Percentiles rank a stretch among this genome's conserved stretches.
phyloP scores from a whole-genome alignment of 169 alveolate genomes.

The Blepharisma undulans region DNA sequence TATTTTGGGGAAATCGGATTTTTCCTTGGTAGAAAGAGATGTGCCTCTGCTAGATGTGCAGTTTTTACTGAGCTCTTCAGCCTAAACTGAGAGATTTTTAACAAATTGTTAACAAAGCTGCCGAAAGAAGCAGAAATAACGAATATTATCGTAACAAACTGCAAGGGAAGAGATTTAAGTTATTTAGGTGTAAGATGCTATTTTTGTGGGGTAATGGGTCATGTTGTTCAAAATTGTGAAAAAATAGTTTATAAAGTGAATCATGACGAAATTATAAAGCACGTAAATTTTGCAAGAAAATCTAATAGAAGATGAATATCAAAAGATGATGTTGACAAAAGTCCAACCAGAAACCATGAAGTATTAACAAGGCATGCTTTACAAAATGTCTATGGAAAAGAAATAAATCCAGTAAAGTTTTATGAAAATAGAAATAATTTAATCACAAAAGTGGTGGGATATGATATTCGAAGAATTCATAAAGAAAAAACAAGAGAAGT shows the following conservation, averaged over 20 bases:
- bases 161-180: neutral
- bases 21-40: constrained; percentile 33
- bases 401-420: neutral
- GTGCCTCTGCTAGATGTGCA: constrained; percentile 15
- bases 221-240: constrained; percentile 9
- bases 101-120: neutral
- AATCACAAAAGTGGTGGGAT: neutral
- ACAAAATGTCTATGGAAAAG: neutral
- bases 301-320: neutral
- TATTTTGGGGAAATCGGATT: constrained; percentile 46
- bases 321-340: neutral
- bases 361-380: neutral
- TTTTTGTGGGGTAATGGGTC: neutral
- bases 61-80: constrained; percentile 5
- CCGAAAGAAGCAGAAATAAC: neutral
- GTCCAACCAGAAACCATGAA: neutral
- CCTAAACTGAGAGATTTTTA: neutral
- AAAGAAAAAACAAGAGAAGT: neutral
- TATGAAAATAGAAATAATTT: neutral
- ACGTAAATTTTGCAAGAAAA: neutral
- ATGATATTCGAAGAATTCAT: neutral
- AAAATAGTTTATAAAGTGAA: neutral
- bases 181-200: constrained; percentile 5
- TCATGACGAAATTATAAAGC: neutral
- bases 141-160: neutral